Base-by-base conservation (phyloP, 495 filamentous ascomycete genomes). In the Aspergillus ellipticus region DNA sequence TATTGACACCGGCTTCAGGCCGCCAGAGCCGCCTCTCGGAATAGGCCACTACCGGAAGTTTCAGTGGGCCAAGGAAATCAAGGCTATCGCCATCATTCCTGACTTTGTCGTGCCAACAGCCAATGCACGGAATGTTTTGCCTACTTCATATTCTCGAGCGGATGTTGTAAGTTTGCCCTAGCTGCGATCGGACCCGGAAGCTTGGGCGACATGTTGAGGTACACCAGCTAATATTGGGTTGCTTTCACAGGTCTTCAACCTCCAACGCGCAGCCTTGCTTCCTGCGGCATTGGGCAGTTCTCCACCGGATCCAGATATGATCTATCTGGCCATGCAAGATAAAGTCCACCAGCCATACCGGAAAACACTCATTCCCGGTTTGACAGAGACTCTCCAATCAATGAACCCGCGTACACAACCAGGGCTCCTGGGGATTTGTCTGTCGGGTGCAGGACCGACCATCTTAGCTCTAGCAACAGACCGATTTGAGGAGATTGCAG, bases 251-350 rank as follows among this genome's bases (percentile, higher is more conserved):
- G 86, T 92, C 4, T 97, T 96, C 80, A 98, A 97, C 72, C 77
- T 96, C 53, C 94, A 97, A 68, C 83, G 94, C 54, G 87, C 93
- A 66, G 90, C 92, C 15, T 76, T 97, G 20, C 84, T 98, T 10
- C 89, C 92, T 11, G 85, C 86, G 4, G 91, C 91, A 2, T 76
- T 98, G 57, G 92, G 92, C 43, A 82, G 87, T 58, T 90, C 86
- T 15, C 94, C 94, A 6, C 93, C 92, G n/a, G 86, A 96, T 65
- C 83, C 93, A 37, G 87, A 92, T 57, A 86, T 91, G 70, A 97
- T 98, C 67, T 96, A 90, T 75, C 80, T 92, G 24, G 93, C 90
- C 24, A 98, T 98, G 94, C 92, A 96, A 72, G 94, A 98, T 74
- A 94, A 90, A 69, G 79, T 98, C 37, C 94, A 98, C 71, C 94